Conservation (phyloP, 768 basidiomycete species). For the Cytidiella melzeri region DNA sequence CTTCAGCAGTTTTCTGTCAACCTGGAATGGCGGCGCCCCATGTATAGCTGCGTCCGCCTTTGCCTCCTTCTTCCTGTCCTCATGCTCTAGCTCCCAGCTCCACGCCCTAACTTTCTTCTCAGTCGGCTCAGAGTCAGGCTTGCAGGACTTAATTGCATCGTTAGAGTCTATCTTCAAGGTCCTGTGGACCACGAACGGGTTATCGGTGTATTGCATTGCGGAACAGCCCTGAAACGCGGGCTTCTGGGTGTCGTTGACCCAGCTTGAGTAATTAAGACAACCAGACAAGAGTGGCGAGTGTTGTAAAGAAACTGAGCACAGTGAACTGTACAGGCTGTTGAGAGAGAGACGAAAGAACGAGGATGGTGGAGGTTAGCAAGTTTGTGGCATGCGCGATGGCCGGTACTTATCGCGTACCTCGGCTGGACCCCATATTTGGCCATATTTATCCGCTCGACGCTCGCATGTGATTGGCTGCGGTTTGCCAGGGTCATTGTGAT, state of each 20-base stretch:
- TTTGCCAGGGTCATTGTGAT: background rate
- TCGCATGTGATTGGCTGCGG: background rate
- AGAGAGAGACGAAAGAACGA: background rate
- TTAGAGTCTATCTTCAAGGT: conserved; percentile 3
- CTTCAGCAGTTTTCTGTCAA: conserved; percentile 69
- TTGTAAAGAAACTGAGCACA: conserved; percentile 13
- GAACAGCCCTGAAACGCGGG: background rate
- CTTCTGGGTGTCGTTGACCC: background rate
- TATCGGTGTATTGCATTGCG: background rate
- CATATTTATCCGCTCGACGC: background rate
- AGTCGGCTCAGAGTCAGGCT: background rate
- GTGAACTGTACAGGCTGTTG: conserved; percentile 16
- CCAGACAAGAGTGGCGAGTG: background rate
- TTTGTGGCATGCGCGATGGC: conserved; percentile 10
- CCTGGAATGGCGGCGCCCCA: conserved; percentile 59
- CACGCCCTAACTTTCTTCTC: conserved; percentile 37
- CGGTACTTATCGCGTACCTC: conserved; percentile 22
- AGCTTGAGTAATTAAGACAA: conserved; percentile 1
- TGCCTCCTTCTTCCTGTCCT: conserved; percentile 59
- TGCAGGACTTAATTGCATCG: background rate
- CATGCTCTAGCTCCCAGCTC: conserved; percentile 69
- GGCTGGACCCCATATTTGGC: conserved; percentile 10
- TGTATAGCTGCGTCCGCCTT: conserved; percentile 59
- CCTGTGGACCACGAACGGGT: background rate
- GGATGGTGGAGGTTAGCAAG: conserved; percentile 15